Evolutionary conservation across 352 stramenopile genomes (phyloP), one percentile per base, ranked within the genome.

Genomic region (Pythium utonaiense): DNA sequence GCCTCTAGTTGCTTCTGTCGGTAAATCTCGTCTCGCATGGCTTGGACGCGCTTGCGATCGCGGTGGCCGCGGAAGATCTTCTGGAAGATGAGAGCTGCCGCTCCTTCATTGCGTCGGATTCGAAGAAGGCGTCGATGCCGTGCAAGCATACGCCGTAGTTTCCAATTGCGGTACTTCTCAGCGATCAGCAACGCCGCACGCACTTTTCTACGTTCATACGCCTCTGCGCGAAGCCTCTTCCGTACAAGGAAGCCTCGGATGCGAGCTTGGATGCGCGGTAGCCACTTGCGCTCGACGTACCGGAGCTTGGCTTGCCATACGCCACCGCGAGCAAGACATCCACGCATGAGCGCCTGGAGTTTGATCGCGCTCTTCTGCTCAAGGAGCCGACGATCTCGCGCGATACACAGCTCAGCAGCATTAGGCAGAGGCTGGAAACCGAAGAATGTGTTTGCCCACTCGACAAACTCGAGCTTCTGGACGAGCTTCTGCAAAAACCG

Each of bases 361-460:
- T 77, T 71, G 36, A 91, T 67, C 1, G 80, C 78, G 38, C 85
- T 80, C 36, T 53, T 68, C 25, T 75, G 21, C 49, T 89, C 56
- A 1, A 82, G 59, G 6, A 79, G 41, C 4, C 70, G 69, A 2
- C 61, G 69, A 34, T 96, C 85, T 7, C 84, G 79, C 45, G 89
- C 66, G 2, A 60, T 61, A 31, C 80, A 88, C 14, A 96, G 67
- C 51, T 93, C 76, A 6, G 80, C 64, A 27, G 89, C 89, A 52
- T 96, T 89, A 8, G 86, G 84, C 3, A 93, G 69, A 7, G 88
- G 86, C 56, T 93, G 78, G 44, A 90, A 94, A n/a, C 88, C 89
- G 41, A 95, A 88, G 60, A 91, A 96, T 14, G 59, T 75, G n/a
- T 62, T 75, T 3, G 86, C 80, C 74, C 81, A 91, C 54, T 97